Conservation (phyloP, 441 rosid genomes). For the Populus tomentosa region DNA sequence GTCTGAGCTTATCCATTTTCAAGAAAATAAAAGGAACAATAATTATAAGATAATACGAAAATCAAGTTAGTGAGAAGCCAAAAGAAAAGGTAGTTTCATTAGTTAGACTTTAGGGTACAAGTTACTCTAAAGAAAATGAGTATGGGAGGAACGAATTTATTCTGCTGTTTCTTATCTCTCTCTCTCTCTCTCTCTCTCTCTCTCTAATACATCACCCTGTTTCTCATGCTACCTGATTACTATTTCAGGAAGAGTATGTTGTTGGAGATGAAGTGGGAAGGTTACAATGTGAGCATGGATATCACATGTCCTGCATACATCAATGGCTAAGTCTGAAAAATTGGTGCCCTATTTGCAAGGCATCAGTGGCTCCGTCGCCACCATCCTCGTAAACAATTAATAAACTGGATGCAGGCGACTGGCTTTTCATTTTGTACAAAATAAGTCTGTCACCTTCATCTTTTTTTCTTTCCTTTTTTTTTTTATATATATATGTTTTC, state of each 20-base stretch:
- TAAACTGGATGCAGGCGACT: slow-evolving; percentile 14
- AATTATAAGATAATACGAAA: not conserved
- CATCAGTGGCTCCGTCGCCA: slow-evolving; percentile 40
- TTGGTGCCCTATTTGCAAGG: slow-evolving; percentile 96
- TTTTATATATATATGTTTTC: too few species aligned
- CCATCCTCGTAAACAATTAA: slow-evolving; percentile 2
- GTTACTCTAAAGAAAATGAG: not conserved
- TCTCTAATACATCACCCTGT: not conserved
- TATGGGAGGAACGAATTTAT: not conserved
- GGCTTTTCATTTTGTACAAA: slow-evolving; percentile 28
- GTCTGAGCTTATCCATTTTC: not conserved
- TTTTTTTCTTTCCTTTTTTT: not conserved
- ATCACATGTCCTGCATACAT: slow-evolving; percentile 65
- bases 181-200: too few species aligned
- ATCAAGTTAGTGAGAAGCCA: not conserved
- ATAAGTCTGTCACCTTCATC: slow-evolving; percentile 9
- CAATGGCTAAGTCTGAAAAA: slow-evolving; percentile 89
- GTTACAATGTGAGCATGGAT: slow-evolving; percentile 70
- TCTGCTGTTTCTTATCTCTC: too few species aligned
- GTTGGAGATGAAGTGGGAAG: slow-evolving; percentile 77
- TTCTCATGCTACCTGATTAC: not conserved
- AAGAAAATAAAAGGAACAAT: not conserved
- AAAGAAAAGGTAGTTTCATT: not conserved
- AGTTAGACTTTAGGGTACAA: not conserved
- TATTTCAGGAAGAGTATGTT: slow-evolving; percentile 76